Evolutionary conservation across 805 yeast genomes (phyloP), one percentile per base, ranked within the genome.

Genomic region (Monosporozyma yasuniensis): DNA sequence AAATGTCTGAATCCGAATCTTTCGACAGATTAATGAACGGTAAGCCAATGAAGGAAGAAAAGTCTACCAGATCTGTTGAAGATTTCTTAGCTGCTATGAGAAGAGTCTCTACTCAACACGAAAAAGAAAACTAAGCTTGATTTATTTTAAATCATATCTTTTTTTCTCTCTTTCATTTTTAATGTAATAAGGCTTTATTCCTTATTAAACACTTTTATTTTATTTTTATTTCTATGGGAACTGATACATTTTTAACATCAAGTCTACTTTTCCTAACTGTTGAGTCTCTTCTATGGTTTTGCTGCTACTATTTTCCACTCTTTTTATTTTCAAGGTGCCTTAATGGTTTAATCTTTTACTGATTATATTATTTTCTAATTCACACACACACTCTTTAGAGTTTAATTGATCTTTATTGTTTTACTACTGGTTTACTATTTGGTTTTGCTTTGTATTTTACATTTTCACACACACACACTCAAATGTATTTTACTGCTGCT

Each of bases 51-150:
- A 77, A 79, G 74, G 78, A 78, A 67, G 67, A 71, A 58, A 69
- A 73, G 45, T 80, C 78, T 64, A 59, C 68, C 61, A 82, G 90
- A 81, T 76, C 88, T 54, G 69, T 84, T 56, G 91, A 84, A 77
- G 91, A 84, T 72, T 84, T 84, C 80, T 76, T 84, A 71, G 82
- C 81, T 65, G 84, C 90, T 64, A 84, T 84, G 90, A 83, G 80
- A 77, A 81, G 91, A 80, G 91, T 84, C 57, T 84, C 90, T 61
- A 84, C 91, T 73, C 89, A 83, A 74, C 91, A 84, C 74, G 91
- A 84, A 76, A 83, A 83, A 74, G 81, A 86, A 52, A 66, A 81
- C 69, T 83, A 81, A 69, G 37, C 44, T 32, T 47, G 43, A 48
- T 44, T 23, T 42, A 21, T 42, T 42, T 47, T 27, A 50, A 21